A percentile compares a stretch with the other conserved stretches of the same genome.
Evolutionary conservation across 208 protist species (phyloP).

Genomic region (Angomonas deanei): DNA sequence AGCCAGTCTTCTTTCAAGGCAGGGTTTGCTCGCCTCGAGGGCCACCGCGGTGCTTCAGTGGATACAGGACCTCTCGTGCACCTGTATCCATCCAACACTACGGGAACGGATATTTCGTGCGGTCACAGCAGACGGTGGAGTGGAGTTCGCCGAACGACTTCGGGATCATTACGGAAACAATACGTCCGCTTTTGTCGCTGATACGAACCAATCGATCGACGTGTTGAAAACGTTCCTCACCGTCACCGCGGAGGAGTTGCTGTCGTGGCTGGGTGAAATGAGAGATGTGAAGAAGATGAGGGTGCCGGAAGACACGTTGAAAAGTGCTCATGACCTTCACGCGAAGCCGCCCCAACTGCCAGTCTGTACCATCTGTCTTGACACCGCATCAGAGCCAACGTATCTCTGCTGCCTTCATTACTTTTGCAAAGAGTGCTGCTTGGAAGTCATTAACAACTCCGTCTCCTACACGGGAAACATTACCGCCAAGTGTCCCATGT

Average conservation of each 20-base stretch:
- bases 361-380: conserved; percentile 40
- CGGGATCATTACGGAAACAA: not conserved
- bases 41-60: conserved; percentile 34
- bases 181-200: no score
- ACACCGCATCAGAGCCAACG: conserved; percentile 37
- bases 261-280: conserved; percentile 18
- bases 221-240: conserved; percentile 20
- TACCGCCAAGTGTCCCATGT: conserved; percentile 34
- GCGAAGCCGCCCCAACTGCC: conserved; percentile 29
- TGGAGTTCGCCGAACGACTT: not conserved
- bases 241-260: conserved; percentile 22
- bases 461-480: conserved; percentile 17
- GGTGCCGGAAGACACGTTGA: conserved; percentile 24
- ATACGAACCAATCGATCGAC: no score
- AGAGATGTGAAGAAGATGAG: not conserved
- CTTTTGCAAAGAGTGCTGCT: conserved; percentile 56
- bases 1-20: conserved; percentile 18
- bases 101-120: not conserved
- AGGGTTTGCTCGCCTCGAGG: conserved; percentile 24
- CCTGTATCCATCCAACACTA: conserved; percentile 27
- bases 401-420: conserved; percentile 46
- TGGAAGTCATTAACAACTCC: conserved; percentile 28
- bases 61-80: conserved; percentile 35
- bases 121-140: not conserved
- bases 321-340: conserved; percentile 21